Conservation (phyloP, 1,284 basidiomycete species). For the Gymnopus androsaceus region DNA sequence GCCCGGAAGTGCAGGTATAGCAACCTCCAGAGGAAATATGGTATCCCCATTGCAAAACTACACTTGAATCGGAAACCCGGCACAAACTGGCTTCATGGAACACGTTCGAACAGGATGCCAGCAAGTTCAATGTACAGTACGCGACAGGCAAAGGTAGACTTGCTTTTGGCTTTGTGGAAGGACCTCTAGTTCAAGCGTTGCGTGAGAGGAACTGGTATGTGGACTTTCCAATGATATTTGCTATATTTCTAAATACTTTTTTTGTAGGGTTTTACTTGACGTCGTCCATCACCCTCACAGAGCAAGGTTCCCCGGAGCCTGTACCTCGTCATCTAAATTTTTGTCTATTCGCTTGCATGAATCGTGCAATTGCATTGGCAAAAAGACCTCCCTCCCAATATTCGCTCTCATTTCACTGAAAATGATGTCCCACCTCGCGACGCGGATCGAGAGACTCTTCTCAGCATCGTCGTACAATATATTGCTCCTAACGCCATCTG, state of each 20-base stretch:
- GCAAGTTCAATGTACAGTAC: constrained; percentile 86
- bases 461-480: constrained; percentile 89
- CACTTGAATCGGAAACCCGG: constrained; percentile 43
- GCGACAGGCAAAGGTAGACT: constrained; percentile 85
- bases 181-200: constrained; percentile 92
- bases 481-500: constrained; percentile 83
- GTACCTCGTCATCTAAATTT: constrained; percentile 93
- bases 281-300: constrained; percentile 90
- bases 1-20: too few relatives aligned
- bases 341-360: constrained; percentile 98
- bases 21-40: too few relatives aligned
- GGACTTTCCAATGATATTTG: not conserved
- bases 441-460: constrained; percentile 86
- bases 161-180: constrained; percentile 95
- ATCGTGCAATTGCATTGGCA: constrained; percentile 97
- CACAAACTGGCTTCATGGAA: constrained; percentile 75
- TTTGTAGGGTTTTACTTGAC: constrained; percentile 86
- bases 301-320: constrained; percentile 91
- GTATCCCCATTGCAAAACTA: too few relatives aligned
- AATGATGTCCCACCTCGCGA: constrained; percentile 95
- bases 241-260: constrained; percentile 7
- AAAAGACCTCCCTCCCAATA: constrained; percentile 90
- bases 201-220: constrained; percentile 88
- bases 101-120: constrained; percentile 71
- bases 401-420: constrained; percentile 93